phyloP scores from a whole-genome alignment of 1,284 basidiomycete species.

The Cutaneotrichosporon arboriforme region DNA sequence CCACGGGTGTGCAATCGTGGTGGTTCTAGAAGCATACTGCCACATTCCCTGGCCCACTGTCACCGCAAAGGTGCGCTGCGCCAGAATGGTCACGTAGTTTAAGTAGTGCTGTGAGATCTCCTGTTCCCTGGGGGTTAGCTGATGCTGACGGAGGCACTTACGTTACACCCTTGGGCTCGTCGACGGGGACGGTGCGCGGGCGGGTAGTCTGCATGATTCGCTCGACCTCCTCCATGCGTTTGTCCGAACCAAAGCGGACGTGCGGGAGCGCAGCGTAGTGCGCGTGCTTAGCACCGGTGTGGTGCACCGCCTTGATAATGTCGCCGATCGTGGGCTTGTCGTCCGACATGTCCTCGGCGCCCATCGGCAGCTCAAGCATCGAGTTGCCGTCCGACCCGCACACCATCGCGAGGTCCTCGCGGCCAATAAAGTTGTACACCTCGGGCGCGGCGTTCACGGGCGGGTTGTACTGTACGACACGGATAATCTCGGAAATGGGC shows the following conservation, averaged over 20 bases:
- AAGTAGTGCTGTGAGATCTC: conserved; percentile 60
- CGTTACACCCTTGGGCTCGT: conserved; percentile 68
- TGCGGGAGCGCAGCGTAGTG: conserved; percentile 48
- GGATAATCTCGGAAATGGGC: conserved; percentile 73
- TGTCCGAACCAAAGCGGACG: conserved; percentile 79
- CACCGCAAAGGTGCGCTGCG: conserved; percentile 76
- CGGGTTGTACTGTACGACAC: conserved; percentile 73
- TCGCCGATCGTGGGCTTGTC: conserved; percentile 22
- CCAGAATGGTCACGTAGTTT: conserved; percentile 66
- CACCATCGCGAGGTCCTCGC: conserved; percentile 62
- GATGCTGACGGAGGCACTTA: conserved; percentile 42
- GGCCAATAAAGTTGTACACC: conserved; percentile 68
- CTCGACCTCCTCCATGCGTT: conserved; percentile 76
- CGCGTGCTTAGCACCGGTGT: conserved; percentile 7
- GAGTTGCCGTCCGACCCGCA: conserved; percentile 7
- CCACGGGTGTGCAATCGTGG: conserved; percentile 68
- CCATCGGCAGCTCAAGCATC: conserved; percentile 16
- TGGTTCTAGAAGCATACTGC: conserved; percentile 68
- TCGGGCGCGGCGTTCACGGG: conserved; percentile 64
- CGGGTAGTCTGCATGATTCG: conserved; percentile 76
- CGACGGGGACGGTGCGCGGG: conserved; percentile 60
- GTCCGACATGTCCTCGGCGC: conserved; percentile 12
- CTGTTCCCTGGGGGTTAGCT: conserved; percentile 21
- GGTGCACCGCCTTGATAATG: conserved; percentile 7
- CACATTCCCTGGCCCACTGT: conserved; percentile 82